These are phyloP conservation scores for Physcia stellaris DNA, from an alignment of 495 filamentous ascomycete genomes.

Conservation along the genomic window DNA sequence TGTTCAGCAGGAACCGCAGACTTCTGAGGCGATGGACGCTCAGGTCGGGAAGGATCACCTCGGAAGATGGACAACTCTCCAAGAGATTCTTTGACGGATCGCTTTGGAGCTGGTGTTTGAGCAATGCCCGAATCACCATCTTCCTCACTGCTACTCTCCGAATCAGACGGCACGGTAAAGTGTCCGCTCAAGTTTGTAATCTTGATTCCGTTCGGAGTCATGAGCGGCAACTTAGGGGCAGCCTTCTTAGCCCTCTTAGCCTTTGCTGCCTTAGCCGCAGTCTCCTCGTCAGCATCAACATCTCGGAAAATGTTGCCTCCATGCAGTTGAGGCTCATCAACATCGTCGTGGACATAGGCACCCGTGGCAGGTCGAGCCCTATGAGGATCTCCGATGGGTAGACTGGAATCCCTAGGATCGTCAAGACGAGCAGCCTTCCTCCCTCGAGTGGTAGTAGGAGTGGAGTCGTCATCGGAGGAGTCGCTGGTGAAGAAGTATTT, in stretches of 20 bases:
- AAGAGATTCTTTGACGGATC: too few species aligned
- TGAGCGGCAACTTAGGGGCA: too few species aligned
- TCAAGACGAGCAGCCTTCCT: slow-evolving; percentile 4
- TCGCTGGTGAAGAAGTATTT: slow-evolving; percentile 26
- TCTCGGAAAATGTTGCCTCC: slow-evolving; percentile 5
- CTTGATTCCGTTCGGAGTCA: too few species aligned
- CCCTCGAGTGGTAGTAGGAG: neutral
- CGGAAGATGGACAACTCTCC: too few species aligned
- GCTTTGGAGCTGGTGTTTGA: too few species aligned
- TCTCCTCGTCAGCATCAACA: slow-evolving; percentile 1
- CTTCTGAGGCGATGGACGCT: too few species aligned
- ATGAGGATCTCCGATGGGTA: slow-evolving; percentile 1
- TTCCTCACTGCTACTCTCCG: neutral
- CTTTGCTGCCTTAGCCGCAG: neutral
- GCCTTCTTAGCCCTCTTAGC: neutral
- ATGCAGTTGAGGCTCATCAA: neutral
- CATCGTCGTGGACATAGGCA: neutral
- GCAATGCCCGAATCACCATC: too few species aligned
- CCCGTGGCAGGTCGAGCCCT: slow-evolving; percentile 8
- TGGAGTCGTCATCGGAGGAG: slow-evolving; percentile 18
- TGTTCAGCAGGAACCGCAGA: too few species aligned
- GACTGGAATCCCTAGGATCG: neutral
- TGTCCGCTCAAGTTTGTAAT: too few species aligned
- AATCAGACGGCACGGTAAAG: slow-evolving; percentile 8
- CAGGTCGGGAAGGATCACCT: too few species aligned